These are phyloP conservation scores for Cladosporium phlei DNA, from an alignment of 2,329 filamentous ascomycete genomes.

Conservation along the genomic window DNA sequence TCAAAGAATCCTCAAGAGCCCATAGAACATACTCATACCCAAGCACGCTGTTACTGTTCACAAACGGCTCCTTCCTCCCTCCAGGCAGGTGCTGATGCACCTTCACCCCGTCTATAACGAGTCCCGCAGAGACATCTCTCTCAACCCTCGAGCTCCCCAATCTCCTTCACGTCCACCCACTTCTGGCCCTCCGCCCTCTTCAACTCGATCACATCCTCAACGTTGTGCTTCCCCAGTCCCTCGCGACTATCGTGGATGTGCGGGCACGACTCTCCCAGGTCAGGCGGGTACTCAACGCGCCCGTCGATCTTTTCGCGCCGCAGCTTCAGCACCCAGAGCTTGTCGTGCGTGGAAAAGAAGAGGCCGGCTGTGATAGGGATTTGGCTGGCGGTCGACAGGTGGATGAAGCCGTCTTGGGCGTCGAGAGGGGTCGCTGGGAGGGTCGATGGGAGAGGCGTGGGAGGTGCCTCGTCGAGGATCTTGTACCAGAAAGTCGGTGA, in stretches of 20 bases:
- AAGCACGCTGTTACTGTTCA: no score
- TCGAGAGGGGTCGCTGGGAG: slow-evolving; percentile 24
- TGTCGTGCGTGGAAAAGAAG: slow-evolving; percentile 22
- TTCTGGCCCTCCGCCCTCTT: slow-evolving; percentile 16
- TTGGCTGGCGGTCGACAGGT: slow-evolving; percentile 25
- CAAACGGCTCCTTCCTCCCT: no score
- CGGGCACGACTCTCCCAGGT: slow-evolving; percentile 21
- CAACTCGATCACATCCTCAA: slow-evolving; percentile 22
- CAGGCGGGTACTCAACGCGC: slow-evolving; percentile 17
- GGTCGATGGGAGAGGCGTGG: slow-evolving; percentile 22
- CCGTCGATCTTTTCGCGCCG: slow-evolving; percentile 22
- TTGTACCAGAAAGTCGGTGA: slow-evolving; percentile 26
- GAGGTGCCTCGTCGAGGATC: slow-evolving; percentile 23
- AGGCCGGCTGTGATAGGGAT: slow-evolving; percentile 26
- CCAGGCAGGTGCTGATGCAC: no score
- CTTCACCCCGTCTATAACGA: no score
- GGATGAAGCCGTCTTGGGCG: slow-evolving; percentile 26
- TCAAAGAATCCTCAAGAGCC: no score
- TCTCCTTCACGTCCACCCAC: slow-evolving; percentile 17
- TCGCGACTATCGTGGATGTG: slow-evolving; percentile 21
- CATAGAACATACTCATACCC: no score
- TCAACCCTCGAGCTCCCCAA: slow-evolving; percentile 9
- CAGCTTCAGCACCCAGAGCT: slow-evolving; percentile 25
- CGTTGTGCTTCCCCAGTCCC: slow-evolving; percentile 22
- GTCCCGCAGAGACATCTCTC: no score